Conservation (phyloP, 78 protist species). For the Dictyostelium purpureum region DNA sequence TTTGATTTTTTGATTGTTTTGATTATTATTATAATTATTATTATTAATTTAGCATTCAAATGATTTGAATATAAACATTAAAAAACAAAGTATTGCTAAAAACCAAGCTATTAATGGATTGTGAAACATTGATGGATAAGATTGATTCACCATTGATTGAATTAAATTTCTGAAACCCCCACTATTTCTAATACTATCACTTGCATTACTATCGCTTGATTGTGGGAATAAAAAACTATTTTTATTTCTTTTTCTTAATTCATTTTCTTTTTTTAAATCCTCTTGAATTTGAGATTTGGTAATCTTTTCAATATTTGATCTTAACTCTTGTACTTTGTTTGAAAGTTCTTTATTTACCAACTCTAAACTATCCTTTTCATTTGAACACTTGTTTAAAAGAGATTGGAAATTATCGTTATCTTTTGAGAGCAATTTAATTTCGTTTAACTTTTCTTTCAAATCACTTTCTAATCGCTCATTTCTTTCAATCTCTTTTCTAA, state of each 20-base stretch:
- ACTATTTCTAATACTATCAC: background rate
- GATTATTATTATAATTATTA: background rate
- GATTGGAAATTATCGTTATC: background rate
- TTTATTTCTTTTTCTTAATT: background rate
- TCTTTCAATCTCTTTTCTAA: background rate
- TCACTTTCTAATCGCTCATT: background rate
- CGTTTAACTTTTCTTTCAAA: background rate
- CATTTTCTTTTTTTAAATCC: background rate
- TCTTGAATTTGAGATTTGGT: background rate
- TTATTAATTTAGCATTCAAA: background rate
- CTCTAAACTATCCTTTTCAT: background rate
- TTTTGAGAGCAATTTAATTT: background rate
- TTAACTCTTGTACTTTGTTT: background rate
- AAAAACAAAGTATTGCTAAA: background rate
- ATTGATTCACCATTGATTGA: background rate
- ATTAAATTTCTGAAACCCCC: background rate
- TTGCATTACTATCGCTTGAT: too few relatives aligned
- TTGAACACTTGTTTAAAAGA: background rate
- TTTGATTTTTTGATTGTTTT: too few relatives aligned
- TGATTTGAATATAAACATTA: background rate
- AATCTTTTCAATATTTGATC: background rate
- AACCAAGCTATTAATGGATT: slow-evolving; percentile 7
- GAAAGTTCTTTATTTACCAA: background rate
- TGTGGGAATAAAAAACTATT: too few relatives aligned
- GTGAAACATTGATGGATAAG: slow-evolving; percentile 1